phyloP scores from a whole-genome alignment of 2,329 filamentous ascomycete species.

The Colletotrichum paranaense region DNA sequence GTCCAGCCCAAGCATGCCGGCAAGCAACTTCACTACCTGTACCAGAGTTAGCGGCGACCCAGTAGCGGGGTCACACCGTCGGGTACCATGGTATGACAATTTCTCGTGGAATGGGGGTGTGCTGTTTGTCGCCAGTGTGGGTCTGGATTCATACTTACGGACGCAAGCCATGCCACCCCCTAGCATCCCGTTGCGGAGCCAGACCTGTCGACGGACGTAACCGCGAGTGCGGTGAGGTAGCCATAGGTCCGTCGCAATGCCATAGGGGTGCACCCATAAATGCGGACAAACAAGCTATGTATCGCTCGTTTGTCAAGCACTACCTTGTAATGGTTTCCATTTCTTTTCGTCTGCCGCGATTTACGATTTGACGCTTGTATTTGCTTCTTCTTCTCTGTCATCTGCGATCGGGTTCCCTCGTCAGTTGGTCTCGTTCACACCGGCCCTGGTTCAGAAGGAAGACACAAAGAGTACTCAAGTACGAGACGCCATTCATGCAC shows the following conservation, averaged over 20 bases:
- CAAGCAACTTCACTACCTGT: neutral
- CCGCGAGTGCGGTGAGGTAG: neutral
- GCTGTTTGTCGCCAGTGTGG: neutral
- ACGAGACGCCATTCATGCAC: neutral
- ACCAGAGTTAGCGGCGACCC: conserved; percentile 13
- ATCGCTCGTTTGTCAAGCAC: neutral
- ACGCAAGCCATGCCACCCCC: conserved; percentile 15
- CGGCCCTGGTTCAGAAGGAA: neutral
- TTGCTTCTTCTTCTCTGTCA: neutral
- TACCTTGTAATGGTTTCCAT: neutral
- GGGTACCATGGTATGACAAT: conserved; percentile 1
- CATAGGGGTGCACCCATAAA: neutral
- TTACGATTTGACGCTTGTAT: neutral
- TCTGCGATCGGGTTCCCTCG: conserved; percentile 1
- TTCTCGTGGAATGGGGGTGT: conserved; percentile 4
- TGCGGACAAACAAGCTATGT: neutral
- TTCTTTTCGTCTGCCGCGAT: neutral
- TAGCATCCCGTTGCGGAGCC: conserved; percentile 1
- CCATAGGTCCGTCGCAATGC: neutral
- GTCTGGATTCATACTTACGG: conserved; percentile 14
- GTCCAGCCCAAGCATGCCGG: neutral
- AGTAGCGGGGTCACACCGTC: neutral
- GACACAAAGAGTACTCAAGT: neutral
- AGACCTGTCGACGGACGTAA: conserved; percentile 5
- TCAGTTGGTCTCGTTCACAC: neutral